These are phyloP conservation scores for Vitis riparia DNA, from an alignment of 164 flowering plant species.

Conservation along the genomic window DNA sequence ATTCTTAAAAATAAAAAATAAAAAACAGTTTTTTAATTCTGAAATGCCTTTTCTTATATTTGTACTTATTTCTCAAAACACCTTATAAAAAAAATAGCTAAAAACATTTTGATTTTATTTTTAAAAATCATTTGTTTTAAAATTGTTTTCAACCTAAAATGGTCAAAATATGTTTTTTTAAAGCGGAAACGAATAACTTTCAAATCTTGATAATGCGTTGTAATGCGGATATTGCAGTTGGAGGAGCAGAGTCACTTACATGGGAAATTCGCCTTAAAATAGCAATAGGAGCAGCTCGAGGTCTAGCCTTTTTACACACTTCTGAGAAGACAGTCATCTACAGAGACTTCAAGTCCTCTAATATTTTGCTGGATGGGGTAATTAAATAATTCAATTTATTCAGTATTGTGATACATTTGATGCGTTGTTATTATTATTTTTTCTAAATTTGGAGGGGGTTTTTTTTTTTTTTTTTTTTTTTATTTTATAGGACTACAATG, in stretches of 20 bases:
- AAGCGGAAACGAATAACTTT: no score
- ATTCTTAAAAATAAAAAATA: neutral
- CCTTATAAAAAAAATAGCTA: no score
- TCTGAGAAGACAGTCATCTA: slow-evolving; percentile 7
- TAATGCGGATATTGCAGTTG: slow-evolving; percentile 20
- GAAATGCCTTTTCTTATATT: neutral
- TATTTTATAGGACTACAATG: slow-evolving; percentile 31
- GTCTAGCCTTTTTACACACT: slow-evolving; percentile 4
- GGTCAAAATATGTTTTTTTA: neutral
- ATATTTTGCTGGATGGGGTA: slow-evolving; percentile 9
- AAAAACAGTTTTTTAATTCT: neutral
- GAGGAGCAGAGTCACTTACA: slow-evolving; percentile 25
- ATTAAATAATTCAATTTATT: no score
- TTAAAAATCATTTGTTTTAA: neutral
- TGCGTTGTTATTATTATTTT: neutral
- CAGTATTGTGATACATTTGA: no score
- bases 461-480: neutral
- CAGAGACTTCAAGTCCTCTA: slow-evolving; percentile 12
- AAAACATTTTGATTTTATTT: neutral
- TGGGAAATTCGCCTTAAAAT: slow-evolving; percentile 2
- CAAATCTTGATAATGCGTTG: no score
- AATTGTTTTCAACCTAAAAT: neutral
- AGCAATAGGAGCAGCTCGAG: slow-evolving; percentile 11
- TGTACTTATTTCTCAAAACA: no score
- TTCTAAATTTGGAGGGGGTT: neutral